Conservation (phyloP, 1,284 basidiomycete genomes). For the Boletellus sp. region DNA sequence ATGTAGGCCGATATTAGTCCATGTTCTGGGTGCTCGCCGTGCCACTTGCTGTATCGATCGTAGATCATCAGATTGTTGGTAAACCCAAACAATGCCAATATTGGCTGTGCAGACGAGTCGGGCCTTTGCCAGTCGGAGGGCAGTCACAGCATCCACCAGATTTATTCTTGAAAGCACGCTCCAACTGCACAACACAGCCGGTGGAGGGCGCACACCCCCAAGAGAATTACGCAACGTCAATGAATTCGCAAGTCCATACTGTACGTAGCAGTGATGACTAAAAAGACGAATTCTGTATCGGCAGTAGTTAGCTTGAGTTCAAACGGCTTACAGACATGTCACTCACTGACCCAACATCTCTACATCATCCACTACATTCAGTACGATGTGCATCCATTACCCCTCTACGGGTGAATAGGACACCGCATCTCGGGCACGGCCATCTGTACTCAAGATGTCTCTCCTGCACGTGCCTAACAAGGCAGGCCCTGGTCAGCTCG, state of each 20-base stretch:
- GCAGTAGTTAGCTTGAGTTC: conserved; percentile 1
- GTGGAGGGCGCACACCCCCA: neutral
- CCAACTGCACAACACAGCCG: neutral
- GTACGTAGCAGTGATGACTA: conserved; percentile 2
- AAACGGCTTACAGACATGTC: neutral
- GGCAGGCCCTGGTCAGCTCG: conserved; percentile 9
- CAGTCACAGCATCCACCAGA: neutral
- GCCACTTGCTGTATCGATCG: conserved; percentile 12
- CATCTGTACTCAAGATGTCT: conserved; percentile 20
- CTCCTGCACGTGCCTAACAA: conserved; percentile 25
- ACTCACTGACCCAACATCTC: conserved; percentile 2
- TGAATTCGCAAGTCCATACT: conserved; percentile 1
- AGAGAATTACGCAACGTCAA: neutral
- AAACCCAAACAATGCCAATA: neutral
- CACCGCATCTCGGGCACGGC: conserved; percentile 19
- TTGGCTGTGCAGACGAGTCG: conserved; percentile 4
- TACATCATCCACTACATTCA: conserved; percentile 6
- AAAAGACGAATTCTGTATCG: neutral
- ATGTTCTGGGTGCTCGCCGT: neutral
- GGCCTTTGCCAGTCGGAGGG: neutral
- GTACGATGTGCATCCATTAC: conserved; percentile 16
- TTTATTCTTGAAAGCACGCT: neutral
- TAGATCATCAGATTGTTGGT: neutral
- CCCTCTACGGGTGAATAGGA: conserved; percentile 20
- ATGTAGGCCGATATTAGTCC: neutral